Evolutionary conservation across 106 monocot species (phyloP), one percentile per base, ranked within the genome.

Genomic region (Apostasia ramifera): DNA sequence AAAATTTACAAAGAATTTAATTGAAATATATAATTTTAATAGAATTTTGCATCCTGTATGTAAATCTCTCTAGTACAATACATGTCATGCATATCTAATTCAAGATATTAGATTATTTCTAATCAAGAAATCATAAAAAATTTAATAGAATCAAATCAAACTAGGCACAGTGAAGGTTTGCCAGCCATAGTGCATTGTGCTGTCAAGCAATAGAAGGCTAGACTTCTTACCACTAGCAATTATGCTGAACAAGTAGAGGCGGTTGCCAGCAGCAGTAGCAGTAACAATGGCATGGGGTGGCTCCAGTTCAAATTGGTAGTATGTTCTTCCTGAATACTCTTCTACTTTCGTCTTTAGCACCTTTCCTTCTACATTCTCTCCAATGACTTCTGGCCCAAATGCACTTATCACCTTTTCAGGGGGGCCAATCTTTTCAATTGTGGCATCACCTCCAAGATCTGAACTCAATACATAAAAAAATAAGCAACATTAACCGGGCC

Each of bases 301-400:
- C 60, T 95, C 95, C 42, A 95, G 55, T 70, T 95, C 95, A 64
- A 82, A 91, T 52, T 78, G 88, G 76, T 95, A 95, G 46, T 91
- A 95, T 68, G 69, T 95, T 52, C 91, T 91, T 39, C 91, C 86
- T 66, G 72, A 73, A 76, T 82, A 76, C 49, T 95, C 88, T 56
- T 54, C 81, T 40, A 85, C 85, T 69, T 83, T 77, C 59, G 69
- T 82, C 67, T 82, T 75, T 62, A 82, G 14, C 39, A 95, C 95
- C 48, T 89, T 95, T 8, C 91, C 95, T 82, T 95, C 95, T 12
- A 95, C 91, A 72, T 86, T 95, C 59, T 95, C 91, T 5, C 95
- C 91, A 11, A 91, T 84, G 40, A 95, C 82, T 82, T 95, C 95
- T 13, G 95, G 95, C 5, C 95, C 95, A 55, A 95, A 95, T 5